phyloP scores from a whole-genome alignment of 805 yeast species.

The Komagataella kurtzmanii region DNA sequence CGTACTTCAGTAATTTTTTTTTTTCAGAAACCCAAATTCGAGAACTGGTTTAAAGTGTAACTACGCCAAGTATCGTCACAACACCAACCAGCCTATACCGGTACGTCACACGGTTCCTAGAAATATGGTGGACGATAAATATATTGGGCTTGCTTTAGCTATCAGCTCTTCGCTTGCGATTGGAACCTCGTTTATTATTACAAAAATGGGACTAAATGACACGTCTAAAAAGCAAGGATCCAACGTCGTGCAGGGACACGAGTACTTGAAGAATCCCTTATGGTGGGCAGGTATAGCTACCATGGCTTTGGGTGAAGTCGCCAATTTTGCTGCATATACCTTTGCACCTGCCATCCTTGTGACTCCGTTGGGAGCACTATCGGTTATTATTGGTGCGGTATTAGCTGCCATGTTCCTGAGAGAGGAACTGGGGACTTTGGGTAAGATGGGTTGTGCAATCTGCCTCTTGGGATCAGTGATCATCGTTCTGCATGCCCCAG shows the following conservation, averaged over 20 bases:
- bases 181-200: slow-evolving; percentile 80
- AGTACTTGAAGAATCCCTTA: slow-evolving; percentile 70
- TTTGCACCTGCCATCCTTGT: slow-evolving; percentile 91
- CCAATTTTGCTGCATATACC: slow-evolving; percentile 89
- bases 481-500: slow-evolving; percentile 85
- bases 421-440: slow-evolving; percentile 79
- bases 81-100: not conserved
- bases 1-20: not conserved
- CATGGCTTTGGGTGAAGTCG: slow-evolving; percentile 85
- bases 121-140: slow-evolving; percentile 56
- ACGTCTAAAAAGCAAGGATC: slow-evolving; percentile 51
- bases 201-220: slow-evolving; percentile 73
- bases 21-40: not conserved
- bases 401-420: slow-evolving; percentile 74
- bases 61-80: not conserved
- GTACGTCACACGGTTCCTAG: not conserved
- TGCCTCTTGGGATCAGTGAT: slow-evolving; percentile 81
- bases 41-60: not conserved
- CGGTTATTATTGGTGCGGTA: slow-evolving; percentile 86
- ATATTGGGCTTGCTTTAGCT: slow-evolving; percentile 80
- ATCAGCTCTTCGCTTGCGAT: slow-evolving; percentile 80
- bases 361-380: slow-evolving; percentile 83
- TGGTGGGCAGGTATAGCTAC: slow-evolving; percentile 93
- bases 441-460: slow-evolving; percentile 87
- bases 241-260: slow-evolving; percentile 54